Base-by-base conservation (phyloP, 2,329 filamentous ascomycete species). In the Aspergillus ustus region DNA sequence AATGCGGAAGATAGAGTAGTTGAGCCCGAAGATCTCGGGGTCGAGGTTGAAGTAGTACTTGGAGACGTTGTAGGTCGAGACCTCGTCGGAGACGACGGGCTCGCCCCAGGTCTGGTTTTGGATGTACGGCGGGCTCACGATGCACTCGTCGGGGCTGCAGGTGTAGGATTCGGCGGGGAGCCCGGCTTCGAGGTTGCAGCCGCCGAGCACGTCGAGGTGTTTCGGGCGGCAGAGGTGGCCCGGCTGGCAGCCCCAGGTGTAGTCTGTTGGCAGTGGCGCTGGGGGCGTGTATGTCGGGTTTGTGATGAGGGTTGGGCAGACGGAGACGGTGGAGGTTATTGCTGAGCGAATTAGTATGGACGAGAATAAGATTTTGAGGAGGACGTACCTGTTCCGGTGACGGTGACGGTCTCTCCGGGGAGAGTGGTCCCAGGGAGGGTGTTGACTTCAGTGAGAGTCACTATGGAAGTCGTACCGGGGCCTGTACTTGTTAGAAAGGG, bases 21-120 rank as follows among this genome's bases (percentile, higher is more conserved):
- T 84, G 13, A 91, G 77, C 1, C 88, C 88, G 63, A 91, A 91
- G 0, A 80, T 80, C 2, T 80, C 72, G 0, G 89, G 85, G 59
- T 87, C 79, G 22, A 91, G 80, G 63, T 90, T 83, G 77, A 88
- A 91, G 72, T 89, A 90, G 5, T 82, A 85, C 0, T 80, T 71
- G 0, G 77, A 79, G 1, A 83, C 79, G 1, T 83, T 83, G 64
- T 83, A 87, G 1, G 51, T 43, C 6, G 61, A 61, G 4, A 68
- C 58, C 37, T 68, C 28, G 20, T 70, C 60, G 15, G 69, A 67
- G 0, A 59, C 59, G 5, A 68, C 67, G 1, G 69, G 64, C 4
- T 48, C 34, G 28, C 68, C 67, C 72, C 72, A 75, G 53, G 60
- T 66, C 45, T 73, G 69, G 20, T 71, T 60, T 4, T 67, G 61